phyloP scores from a whole-genome alignment of 106 monocot genomes.

The Dendrobium nobile region DNA sequence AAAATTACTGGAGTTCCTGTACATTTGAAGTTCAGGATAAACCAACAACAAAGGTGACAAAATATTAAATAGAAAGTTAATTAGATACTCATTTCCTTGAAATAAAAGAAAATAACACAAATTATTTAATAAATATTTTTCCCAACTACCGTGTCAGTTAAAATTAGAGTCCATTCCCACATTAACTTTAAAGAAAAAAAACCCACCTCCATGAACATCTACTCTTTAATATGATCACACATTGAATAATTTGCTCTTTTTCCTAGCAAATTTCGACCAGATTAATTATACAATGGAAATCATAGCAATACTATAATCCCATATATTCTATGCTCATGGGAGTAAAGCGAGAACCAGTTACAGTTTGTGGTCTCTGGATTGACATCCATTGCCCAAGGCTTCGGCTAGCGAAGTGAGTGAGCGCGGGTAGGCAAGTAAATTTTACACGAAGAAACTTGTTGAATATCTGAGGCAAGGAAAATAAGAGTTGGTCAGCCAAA shows the following conservation, averaged over 20 bases:
- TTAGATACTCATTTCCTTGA: too few species aligned
- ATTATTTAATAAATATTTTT: neutral
- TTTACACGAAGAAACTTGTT: slow-evolving; percentile 71
- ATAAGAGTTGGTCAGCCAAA: too few species aligned
- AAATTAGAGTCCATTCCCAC: neutral
- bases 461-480: slow-evolving; percentile 42
- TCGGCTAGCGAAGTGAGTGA: too few species aligned
- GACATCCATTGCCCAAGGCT: slow-evolving; percentile 5
- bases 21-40: too few species aligned
- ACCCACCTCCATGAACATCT: too few species aligned
- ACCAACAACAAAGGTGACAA: too few species aligned
- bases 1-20: neutral
- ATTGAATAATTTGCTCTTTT: neutral
- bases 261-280: neutral
- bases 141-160: neutral
- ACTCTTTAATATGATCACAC: neutral
- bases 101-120: neutral
- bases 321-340: neutral
- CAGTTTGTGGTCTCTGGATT: neutral
- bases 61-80: too few species aligned
- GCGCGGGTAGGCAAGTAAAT: too few species aligned
- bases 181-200: neutral
- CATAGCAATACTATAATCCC: neutral
- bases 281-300: too few species aligned
- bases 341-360: neutral